Conservation (phyloP, 78 protist species). For the Reticulomyxa filosa region DNA sequence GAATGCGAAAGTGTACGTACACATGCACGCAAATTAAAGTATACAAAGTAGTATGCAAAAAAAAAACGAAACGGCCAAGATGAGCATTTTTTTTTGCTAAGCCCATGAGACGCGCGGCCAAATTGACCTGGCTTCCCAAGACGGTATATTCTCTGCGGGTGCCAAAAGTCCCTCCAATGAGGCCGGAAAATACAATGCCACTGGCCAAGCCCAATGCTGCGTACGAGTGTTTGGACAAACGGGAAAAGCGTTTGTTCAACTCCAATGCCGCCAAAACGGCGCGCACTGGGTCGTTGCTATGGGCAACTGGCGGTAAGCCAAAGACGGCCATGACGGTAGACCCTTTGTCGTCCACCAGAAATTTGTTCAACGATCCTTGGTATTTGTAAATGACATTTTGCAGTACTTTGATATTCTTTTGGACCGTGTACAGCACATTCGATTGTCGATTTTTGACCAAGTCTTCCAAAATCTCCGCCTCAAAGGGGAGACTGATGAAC, state of each 20-base stretch:
- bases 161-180: not conserved
- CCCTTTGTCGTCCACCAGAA: slow-evolving; percentile 24
- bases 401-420: too few species aligned
- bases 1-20: too few species aligned
- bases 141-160: slow-evolving; percentile 11
- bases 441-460: too few species aligned
- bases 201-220: slow-evolving; percentile 20
- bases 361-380: slow-evolving; percentile 16
- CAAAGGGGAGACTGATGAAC: not conserved
- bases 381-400: slow-evolving; percentile 6
- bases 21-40: too few species aligned
- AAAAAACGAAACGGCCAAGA: too few species aligned
- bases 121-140: slow-evolving; percentile 5
- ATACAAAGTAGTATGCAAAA: too few species aligned
- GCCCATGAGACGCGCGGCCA: slow-evolving; percentile 16
- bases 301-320: slow-evolving; percentile 15
- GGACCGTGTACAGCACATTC: not conserved
- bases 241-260: not conserved
- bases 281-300: slow-evolving; percentile 8
- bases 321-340: not conserved
- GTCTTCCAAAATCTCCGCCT: not conserved
- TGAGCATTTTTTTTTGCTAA: too few species aligned
- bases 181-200: slow-evolving; percentile 10
- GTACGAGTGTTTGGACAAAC: not conserved
- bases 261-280: slow-evolving; percentile 12